Conservation (phyloP, 129 eudicot species). For the Flaveria ramosissima region DNA sequence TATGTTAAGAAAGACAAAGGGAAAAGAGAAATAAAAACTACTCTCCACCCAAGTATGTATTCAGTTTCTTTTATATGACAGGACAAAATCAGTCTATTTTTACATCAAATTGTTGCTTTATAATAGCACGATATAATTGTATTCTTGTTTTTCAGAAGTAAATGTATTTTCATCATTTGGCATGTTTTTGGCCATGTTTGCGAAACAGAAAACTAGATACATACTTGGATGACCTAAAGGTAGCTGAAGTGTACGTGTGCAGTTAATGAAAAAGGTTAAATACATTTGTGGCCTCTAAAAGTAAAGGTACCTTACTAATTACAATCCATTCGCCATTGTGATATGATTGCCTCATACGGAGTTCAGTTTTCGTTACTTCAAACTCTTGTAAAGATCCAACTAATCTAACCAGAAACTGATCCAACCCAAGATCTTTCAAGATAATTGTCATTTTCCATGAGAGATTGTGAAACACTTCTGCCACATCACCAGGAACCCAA, state of each 20-base stretch:
- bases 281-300: too few species aligned
- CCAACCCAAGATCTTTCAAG: conserved; percentile 40
- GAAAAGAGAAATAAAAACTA: not conserved
- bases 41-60: not conserved
- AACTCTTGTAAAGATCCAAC: conserved; percentile 52
- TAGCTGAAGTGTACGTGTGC: not conserved
- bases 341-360: conserved; percentile 55
- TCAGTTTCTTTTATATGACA: not conserved
- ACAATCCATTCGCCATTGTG: conserved; percentile 25
- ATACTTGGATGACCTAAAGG: not conserved
- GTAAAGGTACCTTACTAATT: conserved; percentile 14
- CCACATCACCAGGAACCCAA: conserved; percentile 66
- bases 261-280: not conserved
- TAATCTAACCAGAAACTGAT: conserved; percentile 54
- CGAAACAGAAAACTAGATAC: not conserved
- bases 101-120: not conserved
- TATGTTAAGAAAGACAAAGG: not conserved
- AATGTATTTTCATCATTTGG: not conserved
- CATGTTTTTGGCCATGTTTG: not conserved
- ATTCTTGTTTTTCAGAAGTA: too few species aligned
- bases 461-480: conserved; percentile 65
- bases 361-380: conserved; percentile 33
- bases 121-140: not conserved
- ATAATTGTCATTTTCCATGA: conserved; percentile 71
- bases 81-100: not conserved